phyloP scores from a whole-genome alignment of 2,329 filamentous ascomycete genomes.

The Sarocladium oryzae region DNA sequence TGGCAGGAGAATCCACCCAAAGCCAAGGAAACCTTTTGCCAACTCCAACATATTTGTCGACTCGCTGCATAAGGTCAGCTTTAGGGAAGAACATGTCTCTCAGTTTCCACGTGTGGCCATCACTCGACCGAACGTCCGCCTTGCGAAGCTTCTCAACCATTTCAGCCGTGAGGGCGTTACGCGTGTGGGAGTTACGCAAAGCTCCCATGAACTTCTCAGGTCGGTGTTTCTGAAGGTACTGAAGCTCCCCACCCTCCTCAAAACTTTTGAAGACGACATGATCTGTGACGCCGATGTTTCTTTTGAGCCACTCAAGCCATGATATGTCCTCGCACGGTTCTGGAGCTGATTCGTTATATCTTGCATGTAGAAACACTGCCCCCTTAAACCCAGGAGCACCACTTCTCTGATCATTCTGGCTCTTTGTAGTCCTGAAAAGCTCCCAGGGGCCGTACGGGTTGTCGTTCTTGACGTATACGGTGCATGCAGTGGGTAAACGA shows the following conservation, averaged over 20 bases:
- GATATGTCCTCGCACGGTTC: not conserved
- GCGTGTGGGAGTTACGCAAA: not conserved
- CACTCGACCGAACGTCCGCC: not conserved
- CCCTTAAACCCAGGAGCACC: slow-evolving; percentile 6
- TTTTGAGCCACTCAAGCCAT: not conserved
- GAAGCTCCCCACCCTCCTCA: not conserved
- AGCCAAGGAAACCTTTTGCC: not conserved
- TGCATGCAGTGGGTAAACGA: not conserved
- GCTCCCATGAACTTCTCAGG: not conserved
- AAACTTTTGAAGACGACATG: not conserved
- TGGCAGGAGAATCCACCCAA: not conserved
- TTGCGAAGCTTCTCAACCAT: not conserved
- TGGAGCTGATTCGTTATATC: not conserved
- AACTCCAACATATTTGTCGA: slow-evolving; percentile 6
- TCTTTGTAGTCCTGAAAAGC: not conserved
- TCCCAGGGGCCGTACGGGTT: not conserved
- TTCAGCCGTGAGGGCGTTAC: not conserved
- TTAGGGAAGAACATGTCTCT: not conserved
- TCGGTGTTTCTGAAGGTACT: not conserved
- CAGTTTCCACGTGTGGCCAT: not conserved
- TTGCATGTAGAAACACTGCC: not conserved
- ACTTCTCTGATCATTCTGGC: not conserved
- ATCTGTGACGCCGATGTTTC: not conserved
- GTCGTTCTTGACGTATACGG: slow-evolving; percentile 1
- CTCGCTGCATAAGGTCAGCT: not conserved